These are phyloP conservation scores for Mycena sanguinolenta DNA, from an alignment of 768 basidiomycete species.

Conservation along the genomic window DNA sequence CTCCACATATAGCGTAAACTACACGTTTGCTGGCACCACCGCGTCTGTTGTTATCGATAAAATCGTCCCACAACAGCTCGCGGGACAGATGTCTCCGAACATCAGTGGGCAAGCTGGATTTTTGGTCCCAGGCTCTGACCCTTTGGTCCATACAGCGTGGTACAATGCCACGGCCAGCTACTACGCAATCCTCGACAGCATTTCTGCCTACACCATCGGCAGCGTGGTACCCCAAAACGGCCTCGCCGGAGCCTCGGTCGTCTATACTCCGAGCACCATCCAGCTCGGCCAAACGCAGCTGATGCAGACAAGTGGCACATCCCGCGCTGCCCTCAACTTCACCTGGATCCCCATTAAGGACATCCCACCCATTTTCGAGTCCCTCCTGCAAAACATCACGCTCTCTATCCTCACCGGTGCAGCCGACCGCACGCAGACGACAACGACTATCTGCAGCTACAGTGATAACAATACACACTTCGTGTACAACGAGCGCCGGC, in stretches of 20 bases:
- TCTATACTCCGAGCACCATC: neutral
- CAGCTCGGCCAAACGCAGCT: neutral
- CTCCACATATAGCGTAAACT: constrained; percentile 26
- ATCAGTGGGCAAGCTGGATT: neutral
- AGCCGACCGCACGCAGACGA: neutral
- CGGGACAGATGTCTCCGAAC: neutral
- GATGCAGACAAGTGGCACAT: neutral
- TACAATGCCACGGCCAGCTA: constrained; percentile 19
- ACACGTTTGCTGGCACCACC: constrained; percentile 15
- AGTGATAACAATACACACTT: neutral
- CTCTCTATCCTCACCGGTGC: constrained; percentile 22
- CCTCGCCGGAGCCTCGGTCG: neutral
- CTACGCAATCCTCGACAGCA: constrained; percentile 2
- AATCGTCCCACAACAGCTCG: neutral
- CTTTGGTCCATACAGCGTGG: neutral
- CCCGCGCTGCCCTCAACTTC: neutral
- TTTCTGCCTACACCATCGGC: constrained; percentile 5
- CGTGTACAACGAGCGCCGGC: neutral
- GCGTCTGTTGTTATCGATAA: constrained; percentile 4
- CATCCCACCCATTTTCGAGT: constrained; percentile 1
- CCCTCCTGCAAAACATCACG: constrained; percentile 22
- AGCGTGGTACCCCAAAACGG: neutral
- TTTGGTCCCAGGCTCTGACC: neutral
- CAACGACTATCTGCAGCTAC: neutral
- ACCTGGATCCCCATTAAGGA: constrained; percentile 12